Percentiles rank a stretch among this genome's conserved stretches.
These are phyloP conservation scores for Penicillium pulvis DNA, from an alignment of 495 filamentous ascomycete genomes.

Conservation along the genomic window DNA sequence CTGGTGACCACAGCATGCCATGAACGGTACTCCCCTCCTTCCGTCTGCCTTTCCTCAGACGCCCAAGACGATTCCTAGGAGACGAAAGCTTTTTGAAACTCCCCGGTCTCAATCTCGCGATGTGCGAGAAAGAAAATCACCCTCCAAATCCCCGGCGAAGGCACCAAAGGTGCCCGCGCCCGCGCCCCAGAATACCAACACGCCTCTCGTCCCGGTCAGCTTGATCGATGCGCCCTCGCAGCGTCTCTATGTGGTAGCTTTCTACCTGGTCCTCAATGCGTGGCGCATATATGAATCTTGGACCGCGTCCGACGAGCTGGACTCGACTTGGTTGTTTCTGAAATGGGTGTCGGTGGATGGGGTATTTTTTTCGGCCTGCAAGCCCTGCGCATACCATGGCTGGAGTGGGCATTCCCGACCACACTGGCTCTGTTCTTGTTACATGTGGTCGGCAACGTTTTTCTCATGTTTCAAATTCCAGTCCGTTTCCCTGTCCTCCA, in stretches of 20 bases:
- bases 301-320: conserved; percentile 71
- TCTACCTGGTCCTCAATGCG: conserved; percentile 71
- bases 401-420: conserved; percentile 79
- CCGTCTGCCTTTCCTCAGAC: conserved; percentile 71
- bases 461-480: conserved; percentile 90
- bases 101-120: conserved; percentile 34
- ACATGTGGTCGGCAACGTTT: conserved; percentile 71
- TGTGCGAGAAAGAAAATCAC: conserved; percentile 21
- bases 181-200: conserved; percentile 27
- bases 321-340: conserved; percentile 82
- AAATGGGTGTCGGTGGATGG: conserved; percentile 90
- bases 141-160: conserved; percentile 30
- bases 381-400: conserved; percentile 86
- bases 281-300: conserved; percentile 87
- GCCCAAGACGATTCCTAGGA: conserved; percentile 50
- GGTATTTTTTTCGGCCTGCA: conserved; percentile 84
- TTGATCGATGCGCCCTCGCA: conserved; percentile 87
- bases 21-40: conserved; percentile 74
- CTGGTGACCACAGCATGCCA: conserved; percentile 57
- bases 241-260: conserved; percentile 75
- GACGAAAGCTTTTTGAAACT: conserved; percentile 35
- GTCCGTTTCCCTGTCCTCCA: conserved; percentile 25
- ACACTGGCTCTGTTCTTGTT: conserved; percentile 64
- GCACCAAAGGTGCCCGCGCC: conserved; percentile 15
- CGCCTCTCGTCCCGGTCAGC: conserved; percentile 72